phyloP scores from a whole-genome alignment of 2,329 filamentous ascomycete genomes.

The Neonectria faginata region DNA sequence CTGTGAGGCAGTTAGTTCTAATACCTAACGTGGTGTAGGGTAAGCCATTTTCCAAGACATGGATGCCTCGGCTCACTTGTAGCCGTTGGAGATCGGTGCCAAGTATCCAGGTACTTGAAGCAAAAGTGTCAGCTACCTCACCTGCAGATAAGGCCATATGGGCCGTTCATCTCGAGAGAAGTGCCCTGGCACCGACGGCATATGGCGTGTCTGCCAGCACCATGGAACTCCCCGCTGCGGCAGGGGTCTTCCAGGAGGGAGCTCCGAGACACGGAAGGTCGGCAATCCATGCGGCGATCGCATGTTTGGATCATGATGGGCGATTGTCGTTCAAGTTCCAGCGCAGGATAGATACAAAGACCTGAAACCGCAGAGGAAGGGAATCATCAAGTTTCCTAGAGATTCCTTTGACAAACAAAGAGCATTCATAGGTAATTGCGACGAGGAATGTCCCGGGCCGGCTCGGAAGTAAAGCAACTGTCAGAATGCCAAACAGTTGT shows the following conservation, averaged over 20 bases:
- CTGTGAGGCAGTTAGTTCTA: not conserved
- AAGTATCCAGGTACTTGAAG: not conserved
- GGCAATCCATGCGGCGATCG: conserved; percentile 19
- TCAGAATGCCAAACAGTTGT: not conserved
- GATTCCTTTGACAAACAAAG: not conserved
- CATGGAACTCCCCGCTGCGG: not conserved
- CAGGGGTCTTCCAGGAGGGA: conserved; percentile 14
- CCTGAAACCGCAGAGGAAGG: not conserved
- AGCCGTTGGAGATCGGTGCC: not conserved
- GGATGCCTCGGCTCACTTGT: not conserved
- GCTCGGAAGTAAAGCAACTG: conserved; percentile 1
- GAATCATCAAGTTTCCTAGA: not conserved
- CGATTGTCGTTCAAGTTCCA: not conserved
- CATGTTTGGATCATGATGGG: conserved; percentile 12
- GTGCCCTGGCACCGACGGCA: not conserved
- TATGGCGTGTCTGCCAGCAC: conserved; percentile 19
- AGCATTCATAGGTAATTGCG: not conserved
- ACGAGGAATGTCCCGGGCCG: conserved; percentile 8
- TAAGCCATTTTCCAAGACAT: not conserved
- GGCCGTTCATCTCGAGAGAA: not conserved
- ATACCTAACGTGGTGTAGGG: not conserved
- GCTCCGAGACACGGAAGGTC: conserved; percentile 26
- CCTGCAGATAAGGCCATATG: not conserved
- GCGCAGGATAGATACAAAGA: not conserved
- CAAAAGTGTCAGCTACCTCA: not conserved